Evolutionary conservation across 768 basidiomycete species (phyloP).

Genomic region (Trametes coccinea): DNA sequence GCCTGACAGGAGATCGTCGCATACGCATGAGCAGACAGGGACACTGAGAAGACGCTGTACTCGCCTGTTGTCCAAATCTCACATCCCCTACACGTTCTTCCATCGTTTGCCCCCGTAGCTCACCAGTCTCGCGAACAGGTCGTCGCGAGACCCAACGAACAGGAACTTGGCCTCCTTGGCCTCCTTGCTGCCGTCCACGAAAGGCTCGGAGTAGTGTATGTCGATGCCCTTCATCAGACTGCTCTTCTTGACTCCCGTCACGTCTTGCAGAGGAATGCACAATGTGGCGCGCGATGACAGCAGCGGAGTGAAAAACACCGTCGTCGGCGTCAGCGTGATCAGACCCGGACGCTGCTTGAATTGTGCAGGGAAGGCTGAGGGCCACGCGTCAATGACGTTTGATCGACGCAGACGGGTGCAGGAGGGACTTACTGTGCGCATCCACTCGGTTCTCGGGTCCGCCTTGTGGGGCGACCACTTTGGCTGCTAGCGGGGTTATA

Average conservation of each 20-base stretch:
- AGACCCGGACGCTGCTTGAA: slow-evolving; percentile 55
- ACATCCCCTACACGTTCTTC: slow-evolving; percentile 34
- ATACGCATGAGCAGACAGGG: background rate
- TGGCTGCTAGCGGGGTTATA: slow-evolving; percentile 15
- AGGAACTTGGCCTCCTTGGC: slow-evolving; percentile 54
- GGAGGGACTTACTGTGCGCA: slow-evolving; percentile 24
- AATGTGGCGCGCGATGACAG: slow-evolving; percentile 47
- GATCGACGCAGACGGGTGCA: background rate
- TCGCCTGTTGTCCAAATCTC: background rate
- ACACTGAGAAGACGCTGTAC: background rate
- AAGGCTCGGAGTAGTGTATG: slow-evolving; percentile 43
- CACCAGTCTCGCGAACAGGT: slow-evolving; percentile 64
- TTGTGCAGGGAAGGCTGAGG: slow-evolving; percentile 61
- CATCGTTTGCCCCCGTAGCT: slow-evolving; percentile 51
- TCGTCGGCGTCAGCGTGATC: slow-evolving; percentile 53
- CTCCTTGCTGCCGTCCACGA: slow-evolving; percentile 31
- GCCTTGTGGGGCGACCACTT: slow-evolving; percentile 13
- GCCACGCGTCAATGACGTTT: background rate
- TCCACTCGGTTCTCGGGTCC: slow-evolving; percentile 20
- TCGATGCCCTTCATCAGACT: slow-evolving; percentile 54
- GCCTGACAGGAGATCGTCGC: background rate
- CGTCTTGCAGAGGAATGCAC: slow-evolving; percentile 43
- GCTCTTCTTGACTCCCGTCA: slow-evolving; percentile 60
- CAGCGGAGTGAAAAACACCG: slow-evolving; percentile 57
- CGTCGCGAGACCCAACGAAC: slow-evolving; percentile 64